These are phyloP conservation scores for Beauveria caledonica DNA, from an alignment of 2,329 filamentous ascomycete species.

Conservation along the genomic window DNA sequence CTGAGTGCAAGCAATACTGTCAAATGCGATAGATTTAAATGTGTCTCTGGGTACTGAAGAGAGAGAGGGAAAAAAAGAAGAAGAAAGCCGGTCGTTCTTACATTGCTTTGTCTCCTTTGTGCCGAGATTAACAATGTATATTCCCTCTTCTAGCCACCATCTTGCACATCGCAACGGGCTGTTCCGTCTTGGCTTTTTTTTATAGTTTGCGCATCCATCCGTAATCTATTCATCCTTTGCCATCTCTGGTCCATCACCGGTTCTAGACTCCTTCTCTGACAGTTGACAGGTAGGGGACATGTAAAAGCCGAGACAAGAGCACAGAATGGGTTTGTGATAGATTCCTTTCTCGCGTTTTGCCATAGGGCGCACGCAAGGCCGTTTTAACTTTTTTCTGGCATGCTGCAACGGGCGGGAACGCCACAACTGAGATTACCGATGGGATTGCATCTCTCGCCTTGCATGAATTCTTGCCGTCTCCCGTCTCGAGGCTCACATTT, in stretches of 20 bases:
- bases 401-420: neutral
- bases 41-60: neutral
- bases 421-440: constrained; percentile 9
- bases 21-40: neutral
- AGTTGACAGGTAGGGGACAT: neutral
- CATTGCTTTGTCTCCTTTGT: neutral
- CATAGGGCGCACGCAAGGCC: neutral
- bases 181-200: constrained; percentile 11
- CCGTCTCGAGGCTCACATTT: neutral
- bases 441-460: neutral
- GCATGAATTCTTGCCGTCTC: neutral
- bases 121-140: neutral
- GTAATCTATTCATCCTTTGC: neutral
- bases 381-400: neutral
- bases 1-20: too few relatives aligned
- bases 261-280: neutral
- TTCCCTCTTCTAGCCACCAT: constrained; percentile 5
- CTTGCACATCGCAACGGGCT: constrained; percentile 5
- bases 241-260: neutral
- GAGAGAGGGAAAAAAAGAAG: neutral
- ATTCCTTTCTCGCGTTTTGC: too few relatives aligned
- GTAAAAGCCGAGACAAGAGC: neutral
- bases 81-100: neutral
- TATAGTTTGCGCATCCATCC: neutral
- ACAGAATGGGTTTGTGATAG: neutral